Percentiles rank a stretch among this genome's conserved stretches.
phyloP scores from a whole-genome alignment of 2,329 filamentous ascomycete species.

The Zarea fungicola region DNA sequence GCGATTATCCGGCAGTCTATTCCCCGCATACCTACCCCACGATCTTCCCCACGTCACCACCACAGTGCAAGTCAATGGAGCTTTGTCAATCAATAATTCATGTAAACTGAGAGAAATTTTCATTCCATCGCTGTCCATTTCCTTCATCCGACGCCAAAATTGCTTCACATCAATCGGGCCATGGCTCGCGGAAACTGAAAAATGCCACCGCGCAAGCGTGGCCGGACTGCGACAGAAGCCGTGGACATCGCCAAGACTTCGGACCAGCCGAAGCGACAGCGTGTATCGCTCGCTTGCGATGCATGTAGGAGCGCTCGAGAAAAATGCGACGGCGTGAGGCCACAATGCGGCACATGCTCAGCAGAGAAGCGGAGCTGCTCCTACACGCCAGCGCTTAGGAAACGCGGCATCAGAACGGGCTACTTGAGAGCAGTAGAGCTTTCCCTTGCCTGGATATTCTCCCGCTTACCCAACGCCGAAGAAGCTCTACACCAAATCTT shows the following conservation, averaged over 20 bases:
- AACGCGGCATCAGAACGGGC: conserved; percentile 73
- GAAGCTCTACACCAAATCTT: conserved; percentile 51
- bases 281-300: conserved; percentile 65
- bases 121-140: not conserved
- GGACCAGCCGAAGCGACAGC: conserved; percentile 48
- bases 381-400: conserved; percentile 69
- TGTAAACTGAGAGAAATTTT: not conserved
- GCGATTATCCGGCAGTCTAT: conserved; percentile 18
- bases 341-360: conserved; percentile 61
- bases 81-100: not conserved
- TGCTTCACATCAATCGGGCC: no score
- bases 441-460: conserved; percentile 61
- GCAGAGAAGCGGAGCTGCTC: conserved; percentile 60
- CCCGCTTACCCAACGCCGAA: conserved; percentile 55
- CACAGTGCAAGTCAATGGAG: not conserved
- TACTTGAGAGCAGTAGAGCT: conserved; percentile 71
- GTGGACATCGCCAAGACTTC: conserved; percentile 20
- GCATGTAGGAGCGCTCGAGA: conserved; percentile 63
- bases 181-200: conserved; percentile 11
- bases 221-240: conserved; percentile 19
- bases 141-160: no score
- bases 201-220: conserved; percentile 37
- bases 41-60: conserved; percentile 1
- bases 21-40: not conserved
- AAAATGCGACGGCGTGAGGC: conserved; percentile 66